phyloP scores from a whole-genome alignment of 1,139 yeast species.

The Yamadazyma siamensis region DNA sequence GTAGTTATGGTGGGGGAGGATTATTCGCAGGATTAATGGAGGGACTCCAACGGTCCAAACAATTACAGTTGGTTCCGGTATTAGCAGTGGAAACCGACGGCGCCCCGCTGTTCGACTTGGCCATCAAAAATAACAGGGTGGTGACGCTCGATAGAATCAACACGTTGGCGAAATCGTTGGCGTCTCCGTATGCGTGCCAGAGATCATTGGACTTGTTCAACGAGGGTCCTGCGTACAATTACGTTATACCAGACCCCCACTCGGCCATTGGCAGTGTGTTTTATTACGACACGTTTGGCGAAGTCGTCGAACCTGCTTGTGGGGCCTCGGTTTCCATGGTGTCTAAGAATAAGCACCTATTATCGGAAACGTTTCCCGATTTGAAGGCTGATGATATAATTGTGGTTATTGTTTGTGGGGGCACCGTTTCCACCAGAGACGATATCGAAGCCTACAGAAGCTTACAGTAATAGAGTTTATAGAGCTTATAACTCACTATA shows the following conservation, averaged over 20 bases:
- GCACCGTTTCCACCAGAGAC: constrained; percentile 38
- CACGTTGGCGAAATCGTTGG: constrained; percentile 60
- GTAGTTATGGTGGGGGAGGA: constrained; percentile 79
- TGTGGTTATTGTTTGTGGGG: constrained; percentile 65
- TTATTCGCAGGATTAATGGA: constrained; percentile 58
- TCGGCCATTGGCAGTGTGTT: constrained; percentile 50
- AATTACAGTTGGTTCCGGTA: constrained; percentile 34
- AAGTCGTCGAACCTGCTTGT: constrained; percentile 71
- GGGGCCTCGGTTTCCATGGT: constrained; percentile 63
- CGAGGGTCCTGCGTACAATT: constrained; percentile 22
- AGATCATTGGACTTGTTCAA: constrained; percentile 39
- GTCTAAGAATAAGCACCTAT: constrained; percentile 33
- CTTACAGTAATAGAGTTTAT: not conserved
- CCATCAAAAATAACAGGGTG: constrained; percentile 44
- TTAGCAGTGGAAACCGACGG: constrained; percentile 60
- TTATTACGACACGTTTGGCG: constrained; percentile 46
- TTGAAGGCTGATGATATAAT: constrained; percentile 47
- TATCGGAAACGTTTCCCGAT: constrained; percentile 26
- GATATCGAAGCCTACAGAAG: constrained; percentile 14
- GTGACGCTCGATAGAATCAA: constrained; percentile 44
- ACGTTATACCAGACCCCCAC: constrained; percentile 48
- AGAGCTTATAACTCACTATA: no score
- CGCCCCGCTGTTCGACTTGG: constrained; percentile 53
- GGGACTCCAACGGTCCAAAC: constrained; percentile 44
- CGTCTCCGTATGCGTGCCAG: constrained; percentile 52